Conservation (phyloP, 225 moss, liverwort and hornwort species). For the Ulota crispa region DNA sequence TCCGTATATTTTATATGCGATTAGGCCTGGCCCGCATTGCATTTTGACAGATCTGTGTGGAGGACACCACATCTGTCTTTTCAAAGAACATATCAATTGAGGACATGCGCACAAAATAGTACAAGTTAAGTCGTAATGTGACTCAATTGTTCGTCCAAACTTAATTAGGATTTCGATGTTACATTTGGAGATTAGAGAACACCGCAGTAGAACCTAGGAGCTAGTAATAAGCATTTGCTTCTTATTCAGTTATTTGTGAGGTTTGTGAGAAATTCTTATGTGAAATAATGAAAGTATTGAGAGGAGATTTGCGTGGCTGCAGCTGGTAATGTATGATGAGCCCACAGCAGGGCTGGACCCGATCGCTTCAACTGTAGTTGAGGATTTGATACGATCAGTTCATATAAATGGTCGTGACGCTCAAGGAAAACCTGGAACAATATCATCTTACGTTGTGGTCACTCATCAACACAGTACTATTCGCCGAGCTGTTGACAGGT, state of each 20-base stretch:
- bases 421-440: slow-evolving; percentile 85
- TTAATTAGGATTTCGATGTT: not conserved
- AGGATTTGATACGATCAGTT: slow-evolving; percentile 94
- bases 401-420: slow-evolving; percentile 93
- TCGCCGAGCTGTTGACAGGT: slow-evolving; percentile 95
- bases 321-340: slow-evolving; percentile 98
- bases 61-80: not conserved
- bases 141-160: not conserved
- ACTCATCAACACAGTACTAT: slow-evolving; percentile 99
- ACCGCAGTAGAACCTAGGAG: not conserved
- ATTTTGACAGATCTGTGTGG: not conserved
- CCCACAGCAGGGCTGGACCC: slow-evolving; percentile 99
- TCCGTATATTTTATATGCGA: not conserved
- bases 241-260: not conserved
- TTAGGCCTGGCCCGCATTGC: not conserved
- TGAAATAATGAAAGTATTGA: not conserved
- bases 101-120: not conserved
- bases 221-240: not conserved
- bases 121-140: not conserved
- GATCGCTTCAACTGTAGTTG: slow-evolving; percentile 95
- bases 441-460: slow-evolving; percentile 92
- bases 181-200: not conserved
- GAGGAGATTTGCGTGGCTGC: slow-evolving; percentile 30
- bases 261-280: not conserved
- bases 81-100: not conserved